Evolutionary conservation across 345 rosid genomes (phyloP).

Genomic region (Corymbia maculata): DNA sequence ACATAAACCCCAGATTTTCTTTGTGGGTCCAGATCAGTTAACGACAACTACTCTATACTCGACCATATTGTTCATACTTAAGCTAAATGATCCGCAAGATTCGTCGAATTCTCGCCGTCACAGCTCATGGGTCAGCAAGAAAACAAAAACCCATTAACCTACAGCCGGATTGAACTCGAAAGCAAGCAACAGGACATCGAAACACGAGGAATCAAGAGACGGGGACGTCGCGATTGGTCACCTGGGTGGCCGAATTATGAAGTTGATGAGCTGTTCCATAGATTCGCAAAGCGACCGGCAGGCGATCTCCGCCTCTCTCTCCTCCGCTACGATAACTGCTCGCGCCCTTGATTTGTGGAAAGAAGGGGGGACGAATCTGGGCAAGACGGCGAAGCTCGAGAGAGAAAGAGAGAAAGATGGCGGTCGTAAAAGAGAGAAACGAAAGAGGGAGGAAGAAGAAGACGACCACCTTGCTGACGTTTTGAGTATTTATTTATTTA

Average conservation of each 20-base stretch:
- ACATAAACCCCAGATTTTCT: background rate
- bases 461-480: background rate
- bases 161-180: background rate
- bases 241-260: constrained; percentile 98
- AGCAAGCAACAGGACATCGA: background rate
- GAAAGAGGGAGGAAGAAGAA: background rate
- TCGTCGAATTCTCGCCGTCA: background rate
- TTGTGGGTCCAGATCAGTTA: background rate
- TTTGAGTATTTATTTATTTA: background rate
- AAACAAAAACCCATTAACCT: background rate
- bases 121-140: background rate
- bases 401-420: background rate
- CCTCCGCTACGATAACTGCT: background rate
- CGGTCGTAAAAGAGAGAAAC: background rate
- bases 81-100: background rate
- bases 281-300: background rate
- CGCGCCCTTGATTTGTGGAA: background rate
- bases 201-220: background rate
- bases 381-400: background rate
- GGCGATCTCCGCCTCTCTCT: background rate
- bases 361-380: background rate
- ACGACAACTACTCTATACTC: background rate
- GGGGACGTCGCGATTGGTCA: constrained; percentile 1
- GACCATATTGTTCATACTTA: background rate
- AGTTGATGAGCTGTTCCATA: constrained; percentile 94